phyloP scores from a whole-genome alignment of 2,329 filamentous ascomycete genomes.

The Penicillium expansum region DNA sequence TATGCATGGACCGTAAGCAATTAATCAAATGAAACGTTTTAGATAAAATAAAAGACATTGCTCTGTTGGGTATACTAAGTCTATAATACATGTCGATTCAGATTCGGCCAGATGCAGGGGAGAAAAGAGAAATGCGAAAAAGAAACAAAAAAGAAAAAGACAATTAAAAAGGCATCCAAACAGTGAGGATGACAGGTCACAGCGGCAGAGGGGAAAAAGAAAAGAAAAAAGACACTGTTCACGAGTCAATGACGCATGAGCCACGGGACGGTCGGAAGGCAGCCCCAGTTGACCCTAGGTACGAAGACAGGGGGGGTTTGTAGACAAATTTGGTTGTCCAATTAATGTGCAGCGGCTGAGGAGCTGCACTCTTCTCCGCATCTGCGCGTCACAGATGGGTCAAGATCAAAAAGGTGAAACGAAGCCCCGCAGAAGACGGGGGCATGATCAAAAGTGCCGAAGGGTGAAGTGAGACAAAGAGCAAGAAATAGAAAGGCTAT shows the following conservation, averaged over 20 bases:
- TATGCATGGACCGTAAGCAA: slow-evolving; percentile 14
- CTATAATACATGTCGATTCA: slow-evolving; percentile 39
- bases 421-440: slow-evolving; percentile 4
- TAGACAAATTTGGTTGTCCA: slow-evolving; percentile 3
- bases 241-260: slow-evolving; percentile 11
- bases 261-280: slow-evolving; percentile 6
- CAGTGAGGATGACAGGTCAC: slow-evolving; percentile 12
- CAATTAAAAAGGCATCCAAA: slow-evolving; percentile 15
- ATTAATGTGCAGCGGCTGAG: slow-evolving; percentile 10
- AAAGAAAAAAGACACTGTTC: slow-evolving; percentile 1
- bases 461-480: slow-evolving; percentile 11
- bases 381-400: slow-evolving; percentile 14
- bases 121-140: slow-evolving; percentile 14
- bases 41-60: slow-evolving; percentile 18
- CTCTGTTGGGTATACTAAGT: slow-evolving; percentile 41
- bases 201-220: slow-evolving; percentile 16
- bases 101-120: slow-evolving; percentile 22
- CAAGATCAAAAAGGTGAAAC: slow-evolving; percentile 6
- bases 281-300: slow-evolving; percentile 7
- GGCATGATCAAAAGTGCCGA: not conserved
- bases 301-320: slow-evolving; percentile 1
- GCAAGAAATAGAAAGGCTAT: slow-evolving; percentile 16
- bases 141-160: slow-evolving; percentile 6
- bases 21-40: slow-evolving; percentile 3
- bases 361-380: slow-evolving; percentile 18